Evolutionary conservation across 352 stramenopile genomes (phyloP).

Genomic region (Phytophthora tentaculata): DNA sequence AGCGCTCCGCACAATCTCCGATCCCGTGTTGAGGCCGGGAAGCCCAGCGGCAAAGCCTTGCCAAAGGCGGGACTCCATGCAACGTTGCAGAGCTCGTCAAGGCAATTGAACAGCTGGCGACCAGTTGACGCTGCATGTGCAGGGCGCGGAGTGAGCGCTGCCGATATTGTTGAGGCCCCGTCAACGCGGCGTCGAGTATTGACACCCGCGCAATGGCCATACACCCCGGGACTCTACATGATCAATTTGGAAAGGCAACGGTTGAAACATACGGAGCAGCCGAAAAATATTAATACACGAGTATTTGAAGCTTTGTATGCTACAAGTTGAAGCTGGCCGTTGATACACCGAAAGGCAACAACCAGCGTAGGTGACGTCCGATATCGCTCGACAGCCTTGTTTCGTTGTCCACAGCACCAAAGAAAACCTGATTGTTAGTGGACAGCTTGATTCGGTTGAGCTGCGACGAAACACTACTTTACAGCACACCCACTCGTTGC

Average conservation of each 20-base stretch:
- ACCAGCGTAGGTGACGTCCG: neutral
- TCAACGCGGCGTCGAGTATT: neutral
- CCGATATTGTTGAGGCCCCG: constrained; percentile 17
- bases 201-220: neutral
- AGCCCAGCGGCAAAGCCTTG: neutral
- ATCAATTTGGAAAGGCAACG: constrained; percentile 13
- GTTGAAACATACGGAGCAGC: neutral
- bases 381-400: neutral
- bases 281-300: constrained; percentile 1
- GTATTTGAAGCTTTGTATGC: constrained; percentile 3
- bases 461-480: constrained; percentile 2
- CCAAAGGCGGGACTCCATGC: constrained; percentile 21
- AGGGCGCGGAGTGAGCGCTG: neutral
- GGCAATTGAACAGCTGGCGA: constrained; percentile 21
- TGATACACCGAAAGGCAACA: constrained; percentile 8
- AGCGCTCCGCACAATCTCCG: constrained; percentile 7
- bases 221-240: constrained; percentile 20
- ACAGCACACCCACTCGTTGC: constrained; percentile 10
- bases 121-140: constrained; percentile 26
- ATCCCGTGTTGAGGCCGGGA: constrained; percentile 6
- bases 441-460: neutral
- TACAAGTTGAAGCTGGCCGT: constrained; percentile 7
- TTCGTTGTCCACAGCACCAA: neutral
- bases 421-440: neutral
- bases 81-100: constrained; percentile 9